Evolutionary conservation across 768 basidiomycete species (phyloP), one percentile per base, ranked within the genome.

Genomic region (Piloderma croceum): DNA sequence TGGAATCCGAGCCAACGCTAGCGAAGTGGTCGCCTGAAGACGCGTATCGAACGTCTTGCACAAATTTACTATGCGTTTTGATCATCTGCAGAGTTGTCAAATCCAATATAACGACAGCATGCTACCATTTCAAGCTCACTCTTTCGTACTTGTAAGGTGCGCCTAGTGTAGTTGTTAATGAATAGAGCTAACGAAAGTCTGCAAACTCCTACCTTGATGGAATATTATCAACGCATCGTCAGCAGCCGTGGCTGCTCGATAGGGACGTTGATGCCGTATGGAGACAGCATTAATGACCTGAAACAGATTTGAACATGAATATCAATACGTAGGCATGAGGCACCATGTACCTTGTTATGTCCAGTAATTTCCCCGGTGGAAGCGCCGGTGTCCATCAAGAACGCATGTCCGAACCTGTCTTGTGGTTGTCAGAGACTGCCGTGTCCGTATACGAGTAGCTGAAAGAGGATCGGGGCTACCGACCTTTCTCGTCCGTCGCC

Each of bases 401-500:
- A 90, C 1, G 83, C 86, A 51, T 83, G 76, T 3, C 84, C 90
- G 51, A 86, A 89, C 56, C 89, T 90, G 45, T 4, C n/a, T 31
- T n/a, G n/a, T n/a, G n/a, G n/a, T n/a, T n/a, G n/a, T n/a, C n/a
- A n/a, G n/a, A n/a, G n/a, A n/a, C n/a, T 32, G 35, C 27, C 12
- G 17, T 24, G 22, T 34, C 7, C 24, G 1, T 15, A 23, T 24
- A 6, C 1, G 31, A 35, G 15, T 37, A 31, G 27, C 10, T 39
- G 7, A 22, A 34, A 24, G 19, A 4, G 15, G 36, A 2, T 19
- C 33, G 36, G 46, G 22, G 48, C 13, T 33, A 17, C 58, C 43
- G 39, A 91, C 90, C 85, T 90, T 53, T 92, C 93, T 44, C 81
- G 74, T 24, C 92, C 92, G 48, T 94, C 90, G 39, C 94, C 94